These are phyloP conservation scores for Cinnamomum micranthum DNA, from an alignment of 164 flowering plant genomes.

Conservation along the genomic window DNA sequence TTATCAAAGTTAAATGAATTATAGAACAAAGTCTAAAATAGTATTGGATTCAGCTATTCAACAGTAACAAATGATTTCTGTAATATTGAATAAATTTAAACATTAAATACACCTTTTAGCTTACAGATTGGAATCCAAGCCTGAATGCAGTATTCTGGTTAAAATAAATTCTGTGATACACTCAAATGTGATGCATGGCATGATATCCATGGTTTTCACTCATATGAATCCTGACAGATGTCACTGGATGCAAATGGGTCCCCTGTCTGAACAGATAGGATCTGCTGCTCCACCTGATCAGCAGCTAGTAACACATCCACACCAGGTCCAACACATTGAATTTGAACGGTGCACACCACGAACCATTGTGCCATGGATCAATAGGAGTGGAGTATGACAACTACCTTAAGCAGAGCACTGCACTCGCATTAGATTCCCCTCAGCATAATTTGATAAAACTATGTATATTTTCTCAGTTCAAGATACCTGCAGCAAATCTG, in stretches of 20 bases:
- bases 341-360: too few species aligned
- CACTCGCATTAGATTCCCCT: neutral
- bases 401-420: neutral
- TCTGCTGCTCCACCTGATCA: neutral
- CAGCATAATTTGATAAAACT: neutral
- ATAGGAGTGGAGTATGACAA: neutral
- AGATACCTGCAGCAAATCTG: conserved; percentile 60
- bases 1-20: neutral
- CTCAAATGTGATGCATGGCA: neutral
- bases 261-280: neutral
- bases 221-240: neutral
- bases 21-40: neutral
- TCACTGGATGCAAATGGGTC: neutral
- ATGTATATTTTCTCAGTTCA: neutral
- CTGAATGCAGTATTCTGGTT: neutral
- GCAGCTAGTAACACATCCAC: neutral
- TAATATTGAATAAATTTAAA: neutral
- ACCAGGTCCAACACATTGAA: neutral
- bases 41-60: neutral
- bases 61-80: neutral
- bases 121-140: neutral
- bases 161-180: neutral
- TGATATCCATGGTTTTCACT: neutral
- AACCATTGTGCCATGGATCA: too few species aligned
- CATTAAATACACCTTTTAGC: neutral